Evolutionary conservation across 1,284 basidiomycete genomes (phyloP).

Genomic region (Moesziomyces sp.): DNA sequence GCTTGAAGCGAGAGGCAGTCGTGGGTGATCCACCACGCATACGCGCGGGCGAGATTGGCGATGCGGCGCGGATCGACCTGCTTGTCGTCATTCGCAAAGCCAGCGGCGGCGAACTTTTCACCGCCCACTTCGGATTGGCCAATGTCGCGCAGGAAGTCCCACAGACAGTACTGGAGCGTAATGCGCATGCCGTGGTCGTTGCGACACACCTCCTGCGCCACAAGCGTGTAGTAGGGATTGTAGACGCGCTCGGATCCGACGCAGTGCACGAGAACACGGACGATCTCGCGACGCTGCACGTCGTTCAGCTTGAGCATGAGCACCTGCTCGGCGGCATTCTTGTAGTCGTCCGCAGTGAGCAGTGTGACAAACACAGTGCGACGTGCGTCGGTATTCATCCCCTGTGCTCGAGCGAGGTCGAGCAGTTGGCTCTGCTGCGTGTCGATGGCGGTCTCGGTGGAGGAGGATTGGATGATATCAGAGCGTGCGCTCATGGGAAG

Average conservation of each 20-base stretch:
- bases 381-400: conserved; percentile 98
- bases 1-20: conserved; percentile 81
- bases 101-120: conserved; percentile 75
- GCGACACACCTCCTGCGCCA: conserved; percentile 70
- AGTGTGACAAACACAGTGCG: conserved; percentile 89
- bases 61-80: conserved; percentile 68
- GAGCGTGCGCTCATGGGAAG: conserved; percentile 37
- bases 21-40: conserved; percentile 85
- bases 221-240: conserved; percentile 95
- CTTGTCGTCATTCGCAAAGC: conserved; percentile 70
- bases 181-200: conserved; percentile 78
- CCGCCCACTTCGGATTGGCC: conserved; percentile 87
- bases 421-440: conserved; percentile 73
- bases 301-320: conserved; percentile 85
- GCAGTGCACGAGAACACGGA: conserved; percentile 91
- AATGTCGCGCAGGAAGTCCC: conserved; percentile 94
- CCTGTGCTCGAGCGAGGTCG: conserved; percentile 87
- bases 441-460: conserved; percentile 68
- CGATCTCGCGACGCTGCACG: conserved; percentile 91
- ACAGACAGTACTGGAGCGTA: conserved; percentile 93
- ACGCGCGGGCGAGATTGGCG: conserved; percentile 79
- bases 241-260: conserved; percentile 76
- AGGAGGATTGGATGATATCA: conserved; percentile 20
- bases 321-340: conserved; percentile 89
- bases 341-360: conserved; percentile 84